These are phyloP conservation scores for Sergeia podlipaevii DNA, from an alignment of 208 protist genomes.

Conservation along the genomic window DNA sequence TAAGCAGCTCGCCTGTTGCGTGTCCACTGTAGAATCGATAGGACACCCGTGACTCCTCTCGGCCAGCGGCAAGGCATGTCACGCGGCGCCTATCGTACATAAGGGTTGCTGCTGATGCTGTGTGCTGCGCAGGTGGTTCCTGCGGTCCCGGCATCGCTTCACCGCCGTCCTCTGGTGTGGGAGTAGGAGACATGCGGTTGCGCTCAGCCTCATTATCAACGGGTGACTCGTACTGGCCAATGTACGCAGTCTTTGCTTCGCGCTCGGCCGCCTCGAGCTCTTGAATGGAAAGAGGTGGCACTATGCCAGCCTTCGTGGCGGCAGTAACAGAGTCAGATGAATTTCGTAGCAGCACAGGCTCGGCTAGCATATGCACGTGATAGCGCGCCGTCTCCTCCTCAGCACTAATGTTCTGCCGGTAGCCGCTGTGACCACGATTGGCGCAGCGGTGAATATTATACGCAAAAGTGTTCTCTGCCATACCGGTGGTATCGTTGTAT, in stretches of 20 bases:
- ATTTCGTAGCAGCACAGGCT: too few species aligned
- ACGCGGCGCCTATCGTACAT: constrained; percentile 39
- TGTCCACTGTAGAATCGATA: constrained; percentile 40
- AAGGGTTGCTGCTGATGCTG: not conserved
- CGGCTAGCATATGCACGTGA: too few species aligned
- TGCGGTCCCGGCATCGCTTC: not conserved
- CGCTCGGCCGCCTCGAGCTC: too few species aligned
- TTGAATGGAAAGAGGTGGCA: too few species aligned
- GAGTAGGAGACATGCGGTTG: too few species aligned
- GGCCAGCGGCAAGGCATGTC: constrained; percentile 24
- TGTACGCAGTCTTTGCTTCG: too few species aligned
- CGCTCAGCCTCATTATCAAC: too few species aligned
- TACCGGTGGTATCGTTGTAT: constrained; percentile 4
- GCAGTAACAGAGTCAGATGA: too few species aligned
- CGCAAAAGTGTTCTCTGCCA: constrained; percentile 24
- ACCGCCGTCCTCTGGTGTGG: too few species aligned
- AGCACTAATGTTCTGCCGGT: not conserved
- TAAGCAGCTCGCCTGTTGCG: constrained; percentile 38
- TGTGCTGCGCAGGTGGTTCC: too few species aligned
- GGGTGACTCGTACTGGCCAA: too few species aligned
- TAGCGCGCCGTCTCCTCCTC: not conserved
- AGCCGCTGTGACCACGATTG: not conserved
- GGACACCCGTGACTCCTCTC: not conserved
- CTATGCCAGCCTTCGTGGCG: too few species aligned
- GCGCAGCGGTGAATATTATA: constrained; percentile 28